Percentiles rank a stretch among this genome's conserved stretches.
Conservation (phyloP, 345 rosid genomes). For the Syzygium grande region DNA sequence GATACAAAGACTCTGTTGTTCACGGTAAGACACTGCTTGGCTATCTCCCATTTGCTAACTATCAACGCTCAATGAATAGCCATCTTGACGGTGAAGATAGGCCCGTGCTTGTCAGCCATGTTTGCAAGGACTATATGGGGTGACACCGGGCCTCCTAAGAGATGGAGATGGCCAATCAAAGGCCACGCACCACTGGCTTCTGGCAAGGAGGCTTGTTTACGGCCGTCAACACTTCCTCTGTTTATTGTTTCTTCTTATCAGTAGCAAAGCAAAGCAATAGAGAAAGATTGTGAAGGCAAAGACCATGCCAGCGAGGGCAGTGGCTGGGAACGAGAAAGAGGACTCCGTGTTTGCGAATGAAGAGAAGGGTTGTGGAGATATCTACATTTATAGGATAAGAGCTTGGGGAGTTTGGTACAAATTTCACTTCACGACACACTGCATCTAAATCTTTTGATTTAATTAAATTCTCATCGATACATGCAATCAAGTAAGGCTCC, state of each 20-base stretch:
- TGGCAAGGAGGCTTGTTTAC: not conserved
- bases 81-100: constrained; percentile 19
- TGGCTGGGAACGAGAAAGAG: not conserved
- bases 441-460: not conserved
- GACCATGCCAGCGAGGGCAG: not conserved
- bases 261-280: not conserved
- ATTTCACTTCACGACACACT: not conserved
- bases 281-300: not conserved
- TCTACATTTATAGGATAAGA: not conserved
- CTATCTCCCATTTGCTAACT: constrained; percentile 11
- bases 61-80: constrained; percentile 15
- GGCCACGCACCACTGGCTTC: not conserved
- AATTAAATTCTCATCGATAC: not conserved
- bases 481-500: not conserved
- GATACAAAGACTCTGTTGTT: constrained; percentile 13
- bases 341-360: not conserved
- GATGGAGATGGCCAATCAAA: constrained; percentile 24
- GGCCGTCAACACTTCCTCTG: not conserved
- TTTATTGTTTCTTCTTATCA: not conserved
- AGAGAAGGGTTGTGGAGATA: not conserved
- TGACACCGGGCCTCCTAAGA: constrained; percentile 14
- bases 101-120: constrained; percentile 21
- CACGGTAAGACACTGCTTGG: constrained; percentile 24
- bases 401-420: not conserved
- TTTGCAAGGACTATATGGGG: constrained; percentile 14